A percentile compares a stretch with the other conserved stretches of the same genome.
phyloP scores from a whole-genome alignment of 1,284 basidiomycete genomes.

The Ceratobasidium papillatum region DNA sequence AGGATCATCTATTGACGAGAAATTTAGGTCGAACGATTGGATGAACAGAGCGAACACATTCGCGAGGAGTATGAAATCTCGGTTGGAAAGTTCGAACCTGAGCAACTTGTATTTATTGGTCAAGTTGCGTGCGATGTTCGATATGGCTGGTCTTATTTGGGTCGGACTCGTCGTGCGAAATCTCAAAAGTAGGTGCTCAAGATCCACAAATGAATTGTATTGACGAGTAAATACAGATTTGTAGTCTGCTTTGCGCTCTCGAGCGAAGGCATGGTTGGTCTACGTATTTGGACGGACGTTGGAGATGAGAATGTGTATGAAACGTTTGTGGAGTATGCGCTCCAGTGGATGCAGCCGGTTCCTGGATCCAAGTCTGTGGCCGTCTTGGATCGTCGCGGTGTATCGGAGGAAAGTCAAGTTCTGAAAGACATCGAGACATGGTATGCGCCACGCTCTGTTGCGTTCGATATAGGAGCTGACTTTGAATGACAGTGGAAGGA shows the following conservation, averaged over 20 bases:
- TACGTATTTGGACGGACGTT: not conserved
- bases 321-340: not conserved
- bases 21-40: too few species aligned
- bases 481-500: not conserved
- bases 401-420: not conserved
- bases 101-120: slow-evolving; percentile 5
- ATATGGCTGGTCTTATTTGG: slow-evolving; percentile 12
- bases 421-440: not conserved
- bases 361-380: not conserved
- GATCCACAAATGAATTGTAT: not conserved
- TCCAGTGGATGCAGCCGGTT: not conserved
- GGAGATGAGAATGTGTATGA: not conserved
- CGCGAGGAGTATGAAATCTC: not conserved
- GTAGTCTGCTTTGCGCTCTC: not conserved
- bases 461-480: not conserved
- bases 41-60: not conserved
- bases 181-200: not conserved
- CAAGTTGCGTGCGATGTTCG: slow-evolving; percentile 13
- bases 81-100: not conserved
- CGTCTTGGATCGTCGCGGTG: not conserved
- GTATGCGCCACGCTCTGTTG: not conserved
- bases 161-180: not conserved
- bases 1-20: too few species aligned
- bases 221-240: not conserved
- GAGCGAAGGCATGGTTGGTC: not conserved